These are phyloP conservation scores for Calonectria naviculata DNA, from an alignment of 2,329 filamentous ascomycete species.

Conservation along the genomic window DNA sequence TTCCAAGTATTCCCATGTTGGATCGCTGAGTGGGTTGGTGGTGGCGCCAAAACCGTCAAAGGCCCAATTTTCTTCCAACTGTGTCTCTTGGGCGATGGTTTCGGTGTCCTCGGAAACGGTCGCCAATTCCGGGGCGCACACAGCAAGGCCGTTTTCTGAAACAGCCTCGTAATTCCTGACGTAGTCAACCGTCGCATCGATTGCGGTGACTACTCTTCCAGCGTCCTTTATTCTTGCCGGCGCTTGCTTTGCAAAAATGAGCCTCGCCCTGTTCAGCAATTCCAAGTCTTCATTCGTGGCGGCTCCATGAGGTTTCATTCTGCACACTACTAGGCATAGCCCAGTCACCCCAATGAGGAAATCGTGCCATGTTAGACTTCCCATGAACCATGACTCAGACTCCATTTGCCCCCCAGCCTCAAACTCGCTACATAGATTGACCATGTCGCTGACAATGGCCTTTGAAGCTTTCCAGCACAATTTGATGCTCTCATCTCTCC, in stretches of 20 bases:
- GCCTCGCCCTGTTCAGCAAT: not conserved
- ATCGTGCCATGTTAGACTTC: conserved; percentile 7
- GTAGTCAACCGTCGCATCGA: not conserved
- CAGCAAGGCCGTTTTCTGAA: not conserved
- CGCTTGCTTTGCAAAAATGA: not conserved
- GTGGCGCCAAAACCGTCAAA: not conserved
- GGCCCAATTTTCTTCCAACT: not conserved
- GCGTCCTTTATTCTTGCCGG: not conserved
- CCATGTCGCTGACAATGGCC: not conserved
- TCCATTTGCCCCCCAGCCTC: not conserved
- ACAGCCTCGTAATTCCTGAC: not conserved
- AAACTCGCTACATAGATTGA: not conserved
- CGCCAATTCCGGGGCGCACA: not conserved
- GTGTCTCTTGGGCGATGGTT: not conserved
- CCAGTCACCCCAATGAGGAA: conserved; percentile 2
- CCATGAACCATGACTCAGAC: not conserved
- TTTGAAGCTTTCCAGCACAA: not conserved
- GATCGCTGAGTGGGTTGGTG: not conserved
- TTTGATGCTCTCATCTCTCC: not conserved
- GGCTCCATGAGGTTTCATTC: not conserved
- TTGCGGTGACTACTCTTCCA: not conserved
- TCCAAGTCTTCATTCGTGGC: not conserved
- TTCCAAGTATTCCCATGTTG: not conserved
- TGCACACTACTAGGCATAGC: not conserved
- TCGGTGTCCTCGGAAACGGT: not conserved